Conservation (phyloP, 139 green algal species). For the Coccomyxa sp. region DNA sequence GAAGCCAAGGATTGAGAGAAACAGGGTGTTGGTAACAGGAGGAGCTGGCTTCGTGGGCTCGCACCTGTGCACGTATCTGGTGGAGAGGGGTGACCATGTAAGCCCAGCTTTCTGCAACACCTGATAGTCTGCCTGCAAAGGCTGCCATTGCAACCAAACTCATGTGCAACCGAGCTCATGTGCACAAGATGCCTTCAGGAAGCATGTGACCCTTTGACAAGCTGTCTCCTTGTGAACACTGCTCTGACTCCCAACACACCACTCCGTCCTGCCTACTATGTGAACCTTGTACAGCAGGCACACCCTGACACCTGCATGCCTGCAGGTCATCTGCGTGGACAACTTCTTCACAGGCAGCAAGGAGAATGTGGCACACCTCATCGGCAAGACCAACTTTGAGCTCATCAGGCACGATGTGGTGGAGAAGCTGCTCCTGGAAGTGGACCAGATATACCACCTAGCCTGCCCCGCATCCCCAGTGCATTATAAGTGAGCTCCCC, state of each 20-base stretch:
- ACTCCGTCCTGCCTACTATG: not conserved
- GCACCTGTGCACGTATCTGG: slow-evolving; percentile 91
- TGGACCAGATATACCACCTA: slow-evolving; percentile 98
- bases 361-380: slow-evolving; percentile 90
- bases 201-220: not conserved
- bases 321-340: slow-evolving; percentile 96
- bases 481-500: slow-evolving; percentile 94
- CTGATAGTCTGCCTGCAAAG: no score
- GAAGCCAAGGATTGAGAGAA: slow-evolving; percentile 77
- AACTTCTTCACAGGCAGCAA: slow-evolving; percentile 99
- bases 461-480: slow-evolving; percentile 98
- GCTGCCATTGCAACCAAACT: no score
- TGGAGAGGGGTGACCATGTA: slow-evolving; percentile 85
- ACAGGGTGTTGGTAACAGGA: slow-evolving; percentile 89
- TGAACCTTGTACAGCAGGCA: not conserved
- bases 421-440: slow-evolving; percentile 92
- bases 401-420: slow-evolving; percentile 96
- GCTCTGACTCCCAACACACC: not conserved
- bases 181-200: no score
- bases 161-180: no score
- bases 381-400: slow-evolving; percentile 94
- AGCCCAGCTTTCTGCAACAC: slow-evolving; percentile 13
- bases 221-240: not conserved
- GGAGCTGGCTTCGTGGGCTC: slow-evolving; percentile 95
- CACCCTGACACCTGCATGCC: no score